These are phyloP conservation scores for Coemansia sp. DNA, from an alignment of 192 early-diverging fungal genomes.

Conservation along the genomic window DNA sequence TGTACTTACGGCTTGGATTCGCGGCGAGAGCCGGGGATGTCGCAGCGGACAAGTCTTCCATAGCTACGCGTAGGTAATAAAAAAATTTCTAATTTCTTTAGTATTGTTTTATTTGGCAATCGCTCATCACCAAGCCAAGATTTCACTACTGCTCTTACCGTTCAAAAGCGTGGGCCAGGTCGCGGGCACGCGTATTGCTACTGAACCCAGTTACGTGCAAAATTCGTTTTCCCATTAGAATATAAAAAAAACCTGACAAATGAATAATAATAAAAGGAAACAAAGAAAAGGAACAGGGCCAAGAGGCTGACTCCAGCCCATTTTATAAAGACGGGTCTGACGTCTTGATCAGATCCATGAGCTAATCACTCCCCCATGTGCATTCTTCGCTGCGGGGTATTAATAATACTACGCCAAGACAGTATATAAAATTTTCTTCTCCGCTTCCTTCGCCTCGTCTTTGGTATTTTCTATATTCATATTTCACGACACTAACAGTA, in stretches of 20 bases:
- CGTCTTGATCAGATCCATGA: not conserved
- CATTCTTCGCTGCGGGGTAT: not conserved
- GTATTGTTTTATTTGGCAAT: not conserved
- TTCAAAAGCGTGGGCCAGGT: constrained; percentile 95
- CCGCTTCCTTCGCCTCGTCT: not conserved
- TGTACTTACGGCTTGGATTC: constrained; percentile 72
- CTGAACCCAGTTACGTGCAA: constrained; percentile 86
- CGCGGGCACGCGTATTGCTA: constrained; percentile 79
- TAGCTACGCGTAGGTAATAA: constrained; percentile 61
- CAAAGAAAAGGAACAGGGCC: not conserved
- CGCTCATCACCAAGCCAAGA: not conserved
- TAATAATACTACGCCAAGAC: not conserved
- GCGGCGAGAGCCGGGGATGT: constrained; percentile 78
- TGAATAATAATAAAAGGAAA: not conserved
- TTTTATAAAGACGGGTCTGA: not conserved
- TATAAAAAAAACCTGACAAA: not conserved
- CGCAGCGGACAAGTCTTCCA: constrained; percentile 84
- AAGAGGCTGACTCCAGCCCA: too few species aligned
- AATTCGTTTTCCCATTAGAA: constrained; percentile 63
- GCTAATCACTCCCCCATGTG: not conserved
- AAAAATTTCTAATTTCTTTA: not conserved
- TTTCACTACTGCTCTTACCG: constrained; percentile 60
- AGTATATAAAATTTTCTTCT: not conserved
- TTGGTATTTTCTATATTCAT: constrained; percentile 1
- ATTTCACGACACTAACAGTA: not conserved